Evolutionary conservation across 1,284 basidiomycete genomes (phyloP), one percentile per base, ranked within the genome.

Genomic region (Phellopilus nigrolimitatus): DNA sequence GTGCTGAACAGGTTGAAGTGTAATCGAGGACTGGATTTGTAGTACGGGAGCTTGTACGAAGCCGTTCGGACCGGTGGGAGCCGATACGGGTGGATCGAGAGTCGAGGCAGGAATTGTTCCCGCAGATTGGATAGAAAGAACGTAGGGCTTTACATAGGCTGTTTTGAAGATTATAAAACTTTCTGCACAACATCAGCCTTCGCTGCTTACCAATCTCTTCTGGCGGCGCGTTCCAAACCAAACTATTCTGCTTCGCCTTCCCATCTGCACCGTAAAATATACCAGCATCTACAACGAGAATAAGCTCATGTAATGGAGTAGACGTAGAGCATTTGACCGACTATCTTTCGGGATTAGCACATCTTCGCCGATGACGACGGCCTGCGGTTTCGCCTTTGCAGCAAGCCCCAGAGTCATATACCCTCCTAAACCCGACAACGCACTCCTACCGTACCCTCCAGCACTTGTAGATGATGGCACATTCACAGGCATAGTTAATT

Each of bases 351-450:
- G 76, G 28, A 95, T 76, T 6, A 95, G 66, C 0, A 82, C 80
- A 62, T 95, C 88, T 1, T 85, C 83, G 31, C 73, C 75, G 22
- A 88, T 70, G 13, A 73, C 76, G 2, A 83, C 72, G 2, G 84
- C 72, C 4, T 72, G 74, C 2, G 91, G 84, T 57, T 85, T 90
- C 3, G 79, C 75, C 62, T 84, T 89, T 8, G 80, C 75, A 3
- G 87, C 88, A 15, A 88, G 68, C 0, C 88, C 88, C 33, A 95
- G 69, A 9, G 88, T 90, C 80, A 97, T 92, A 63, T 95, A 95
- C 9, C 91, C 91, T 8, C 90, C 86, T 13, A 95, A 68, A 1
- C 91, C 89, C 8, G 79, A 81, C 30, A 95, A 72, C 0, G 89
- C 84, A 25, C 82, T 81, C 72, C 83, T 86, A 24, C 79, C 73